Conservation (phyloP, 345 rosid species). For the Reutealis trisperma region DNA sequence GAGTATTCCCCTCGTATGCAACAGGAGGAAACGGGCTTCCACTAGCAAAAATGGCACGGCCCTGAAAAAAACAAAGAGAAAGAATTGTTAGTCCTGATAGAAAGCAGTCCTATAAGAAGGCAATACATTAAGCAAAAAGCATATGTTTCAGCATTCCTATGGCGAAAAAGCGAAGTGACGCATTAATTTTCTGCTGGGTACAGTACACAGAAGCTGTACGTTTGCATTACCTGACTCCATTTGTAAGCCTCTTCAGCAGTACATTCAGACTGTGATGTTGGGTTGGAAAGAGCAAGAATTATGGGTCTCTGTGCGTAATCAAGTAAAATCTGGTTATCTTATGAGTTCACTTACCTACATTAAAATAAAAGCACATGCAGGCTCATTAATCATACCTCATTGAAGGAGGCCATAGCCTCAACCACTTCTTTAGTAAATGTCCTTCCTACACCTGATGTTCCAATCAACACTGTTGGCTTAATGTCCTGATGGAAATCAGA, state of each 20-base stretch:
- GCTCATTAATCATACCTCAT: conserved; percentile 56
- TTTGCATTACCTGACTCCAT: conserved; percentile 77
- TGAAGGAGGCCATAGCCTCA: conserved; percentile 80
- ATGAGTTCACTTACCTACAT: conserved; percentile 3
- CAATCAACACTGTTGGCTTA: conserved; percentile 88
- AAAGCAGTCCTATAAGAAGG: not conserved
- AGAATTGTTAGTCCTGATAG: not conserved
- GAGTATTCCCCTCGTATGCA: conserved; percentile 60
- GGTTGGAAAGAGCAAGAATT: conserved; percentile 90
- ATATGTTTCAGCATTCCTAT: not conserved
- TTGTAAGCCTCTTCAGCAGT: conserved; percentile 94
- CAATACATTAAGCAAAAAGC: not conserved
- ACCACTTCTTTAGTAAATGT: conserved; percentile 88
- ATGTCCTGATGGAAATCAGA: conserved; percentile 52
- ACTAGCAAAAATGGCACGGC: conserved; percentile 89
- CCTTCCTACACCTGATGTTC: conserved; percentile 92
- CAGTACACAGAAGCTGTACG: not conserved
- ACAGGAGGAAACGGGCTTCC: conserved; percentile 92
- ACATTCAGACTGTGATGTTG: conserved; percentile 96
- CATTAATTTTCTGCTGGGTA: not conserved
- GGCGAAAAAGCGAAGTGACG: not conserved
- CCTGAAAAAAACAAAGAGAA: conserved; percentile 43
- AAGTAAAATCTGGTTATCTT: conserved; percentile 7
- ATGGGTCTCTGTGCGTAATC: conserved; percentile 69
- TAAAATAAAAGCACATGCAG: conserved; percentile 5